A percentile compares a stretch with the other conserved stretches of the same genome.
These are phyloP conservation scores for Podaxis rugospora DNA, from an alignment of 768 basidiomycete genomes.

Conservation along the genomic window DNA sequence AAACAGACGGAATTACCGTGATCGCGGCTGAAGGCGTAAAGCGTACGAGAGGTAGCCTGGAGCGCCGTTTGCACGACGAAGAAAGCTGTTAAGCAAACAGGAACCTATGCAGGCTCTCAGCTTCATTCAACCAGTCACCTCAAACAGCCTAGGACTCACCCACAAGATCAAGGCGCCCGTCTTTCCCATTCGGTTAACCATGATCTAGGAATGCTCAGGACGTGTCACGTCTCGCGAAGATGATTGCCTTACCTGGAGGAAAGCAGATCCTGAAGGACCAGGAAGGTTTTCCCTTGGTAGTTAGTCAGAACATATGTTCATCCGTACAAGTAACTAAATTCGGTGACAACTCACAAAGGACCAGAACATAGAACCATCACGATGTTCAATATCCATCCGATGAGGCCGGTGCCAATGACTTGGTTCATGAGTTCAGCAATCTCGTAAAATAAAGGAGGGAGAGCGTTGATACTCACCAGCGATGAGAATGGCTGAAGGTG, in stretches of 20 bases:
- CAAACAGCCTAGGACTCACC: slow-evolving; percentile 33
- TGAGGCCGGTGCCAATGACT: slow-evolving; percentile 72
- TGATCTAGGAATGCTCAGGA: slow-evolving; percentile 46
- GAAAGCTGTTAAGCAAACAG: slow-evolving; percentile 84
- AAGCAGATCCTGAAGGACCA: slow-evolving; percentile 65
- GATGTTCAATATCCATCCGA: slow-evolving; percentile 88
- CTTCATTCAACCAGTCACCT: background rate
- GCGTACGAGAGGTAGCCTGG: slow-evolving; percentile 77
- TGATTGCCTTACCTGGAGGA: slow-evolving; percentile 49
- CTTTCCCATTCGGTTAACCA: slow-evolving; percentile 72
- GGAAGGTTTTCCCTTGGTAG: slow-evolving; percentile 54
- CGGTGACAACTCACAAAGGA: slow-evolving; percentile 44
- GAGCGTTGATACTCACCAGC: slow-evolving; percentile 31
- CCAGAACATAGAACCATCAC: slow-evolving; percentile 83
- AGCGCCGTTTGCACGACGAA: slow-evolving; percentile 79
- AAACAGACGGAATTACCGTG: slow-evolving; percentile 37
- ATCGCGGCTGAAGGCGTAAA: slow-evolving; percentile 84
- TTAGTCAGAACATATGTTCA: background rate
- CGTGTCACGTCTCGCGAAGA: background rate
- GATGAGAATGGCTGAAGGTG: slow-evolving; percentile 59
- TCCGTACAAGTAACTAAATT: background rate
- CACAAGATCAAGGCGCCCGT: slow-evolving; percentile 74
- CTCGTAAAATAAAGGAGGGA: background rate
- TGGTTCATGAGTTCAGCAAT: slow-evolving; percentile 3
- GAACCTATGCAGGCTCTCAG: slow-evolving; percentile 33